Conservation (phyloP, 2,329 filamentous ascomycete species). For the Ophiosphaerella korrae region DNA sequence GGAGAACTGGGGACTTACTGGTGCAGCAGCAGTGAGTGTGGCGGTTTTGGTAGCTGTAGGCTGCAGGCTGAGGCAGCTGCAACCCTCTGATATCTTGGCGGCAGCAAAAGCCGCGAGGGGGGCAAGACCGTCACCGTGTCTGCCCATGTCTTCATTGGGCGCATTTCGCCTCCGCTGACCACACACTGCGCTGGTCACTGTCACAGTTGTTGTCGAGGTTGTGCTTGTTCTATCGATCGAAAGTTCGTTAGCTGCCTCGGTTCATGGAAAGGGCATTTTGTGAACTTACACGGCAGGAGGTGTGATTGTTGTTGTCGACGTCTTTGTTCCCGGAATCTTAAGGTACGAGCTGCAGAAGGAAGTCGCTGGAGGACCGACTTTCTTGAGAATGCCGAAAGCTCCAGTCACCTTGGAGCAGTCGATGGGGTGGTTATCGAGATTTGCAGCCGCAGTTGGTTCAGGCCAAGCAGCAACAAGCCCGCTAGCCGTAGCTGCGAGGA, state of each 20-base stretch:
- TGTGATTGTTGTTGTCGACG: neutral
- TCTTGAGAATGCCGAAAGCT: constrained; percentile 7
- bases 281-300: constrained; percentile 1
- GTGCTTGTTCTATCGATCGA: neutral
- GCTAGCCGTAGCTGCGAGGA: neutral
- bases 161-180: neutral
- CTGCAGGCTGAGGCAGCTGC: constrained; percentile 1
- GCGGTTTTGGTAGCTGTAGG: neutral
- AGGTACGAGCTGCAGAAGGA: constrained; percentile 9
- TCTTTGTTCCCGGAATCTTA: constrained; percentile 2
- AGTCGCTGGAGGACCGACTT: constrained; percentile 7
- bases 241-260: neutral
- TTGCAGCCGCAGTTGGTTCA: constrained; percentile 1
- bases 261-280: too few relatives aligned
- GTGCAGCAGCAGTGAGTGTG: neutral
- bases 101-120: constrained; percentile 2
- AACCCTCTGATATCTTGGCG: constrained; percentile 3
- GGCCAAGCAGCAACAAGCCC: neutral
- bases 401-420: constrained; percentile 7
- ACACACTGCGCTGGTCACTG: neutral
- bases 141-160: neutral
- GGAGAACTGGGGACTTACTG: neutral
- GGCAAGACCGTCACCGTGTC: neutral
- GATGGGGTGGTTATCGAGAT: neutral
- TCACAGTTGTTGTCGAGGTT: constrained; percentile 1